Percentiles rank a stretch among this genome's conserved stretches.
Conservation (phyloP, 495 filamentous ascomycete genomes). For the Chaetomium tenue region DNA sequence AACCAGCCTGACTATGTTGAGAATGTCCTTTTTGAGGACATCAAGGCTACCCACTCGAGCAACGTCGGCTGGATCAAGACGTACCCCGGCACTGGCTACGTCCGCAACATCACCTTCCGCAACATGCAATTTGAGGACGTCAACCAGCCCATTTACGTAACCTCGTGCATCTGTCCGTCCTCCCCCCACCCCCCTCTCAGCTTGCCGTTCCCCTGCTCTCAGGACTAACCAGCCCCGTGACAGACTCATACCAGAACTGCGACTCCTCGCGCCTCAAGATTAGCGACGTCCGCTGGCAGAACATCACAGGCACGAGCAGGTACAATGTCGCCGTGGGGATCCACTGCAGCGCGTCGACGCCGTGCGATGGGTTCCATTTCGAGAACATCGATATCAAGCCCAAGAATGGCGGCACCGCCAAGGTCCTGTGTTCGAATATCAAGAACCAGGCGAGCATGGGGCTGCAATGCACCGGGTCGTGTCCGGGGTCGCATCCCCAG, state of each 20-base stretch:
- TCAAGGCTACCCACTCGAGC: conserved; percentile 45
- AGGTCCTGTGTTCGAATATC: conserved; percentile 49
- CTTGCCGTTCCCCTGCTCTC: not conserved
- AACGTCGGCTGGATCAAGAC: conserved; percentile 59
- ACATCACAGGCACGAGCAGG: conserved; percentile 54
- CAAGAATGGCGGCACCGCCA: conserved; percentile 41
- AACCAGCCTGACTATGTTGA: conserved; percentile 39
- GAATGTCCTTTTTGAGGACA: conserved; percentile 43
- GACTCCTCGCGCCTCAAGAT: conserved; percentile 53
- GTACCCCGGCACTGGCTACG: conserved; percentile 47
- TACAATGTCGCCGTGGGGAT: conserved; percentile 57
- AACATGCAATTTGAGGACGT: conserved; percentile 50
- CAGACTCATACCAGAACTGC: conserved; percentile 47
- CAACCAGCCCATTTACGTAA: conserved; percentile 58
- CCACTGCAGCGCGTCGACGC: conserved; percentile 50
- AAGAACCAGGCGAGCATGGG: conserved; percentile 39
- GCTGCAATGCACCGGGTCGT: conserved; percentile 44
- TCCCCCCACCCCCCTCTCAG: not conserved
- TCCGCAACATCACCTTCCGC: conserved; percentile 53
- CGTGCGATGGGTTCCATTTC: conserved; percentile 52
- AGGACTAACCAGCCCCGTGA: not conserved
- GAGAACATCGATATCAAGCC: conserved; percentile 51
- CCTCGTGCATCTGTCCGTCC: conserved; percentile 51
- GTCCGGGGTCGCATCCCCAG: conserved; percentile 46
- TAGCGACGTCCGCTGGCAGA: conserved; percentile 53